Conservation (phyloP, 192 early-diverging fungal species). For the Dissophora ornata region DNA sequence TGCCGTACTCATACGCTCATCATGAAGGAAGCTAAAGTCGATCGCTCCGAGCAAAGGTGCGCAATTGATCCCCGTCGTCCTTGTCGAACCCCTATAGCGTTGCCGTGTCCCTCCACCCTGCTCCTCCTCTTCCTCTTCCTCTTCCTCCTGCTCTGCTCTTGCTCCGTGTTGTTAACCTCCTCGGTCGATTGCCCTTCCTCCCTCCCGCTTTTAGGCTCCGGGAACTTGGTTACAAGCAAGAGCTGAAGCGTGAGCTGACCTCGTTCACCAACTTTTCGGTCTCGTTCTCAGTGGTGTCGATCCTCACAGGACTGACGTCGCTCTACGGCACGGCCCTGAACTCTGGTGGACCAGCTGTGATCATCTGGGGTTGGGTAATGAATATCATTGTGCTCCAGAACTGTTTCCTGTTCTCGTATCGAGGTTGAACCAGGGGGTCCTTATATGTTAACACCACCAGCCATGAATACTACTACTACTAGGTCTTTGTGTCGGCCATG, state of each 20-base stretch:
- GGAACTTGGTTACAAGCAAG: slow-evolving; percentile 64
- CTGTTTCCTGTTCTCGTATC: no score
- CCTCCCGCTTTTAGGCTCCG: slow-evolving; percentile 34
- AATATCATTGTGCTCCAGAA: no score
- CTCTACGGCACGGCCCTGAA: slow-evolving; percentile 58
- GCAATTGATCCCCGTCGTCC: no score
- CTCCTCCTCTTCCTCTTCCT: no score
- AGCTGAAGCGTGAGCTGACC: slow-evolving; percentile 58
- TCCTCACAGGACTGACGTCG: slow-evolving; percentile 58
- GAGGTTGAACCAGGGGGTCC: no score
- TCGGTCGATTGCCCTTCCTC: background rate
- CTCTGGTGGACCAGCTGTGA: slow-evolving; percentile 58
- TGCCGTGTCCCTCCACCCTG: no score
- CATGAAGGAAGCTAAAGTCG: slow-evolving; percentile 18
- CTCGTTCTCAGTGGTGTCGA: slow-evolving; percentile 58
- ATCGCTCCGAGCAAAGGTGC: slow-evolving; percentile 46
- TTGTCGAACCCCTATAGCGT: no score
- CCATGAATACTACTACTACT: no score
- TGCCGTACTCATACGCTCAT: background rate
- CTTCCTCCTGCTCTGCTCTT: no score
- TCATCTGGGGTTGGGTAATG: slow-evolving; percentile 61
- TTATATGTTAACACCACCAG: slow-evolving; percentile 12
- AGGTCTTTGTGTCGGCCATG: slow-evolving; percentile 57
- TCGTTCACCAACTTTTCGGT: slow-evolving; percentile 58
- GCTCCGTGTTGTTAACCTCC: no score